Evolutionary conservation across 257 asterid genomes (phyloP).

Genomic region (Oldenlandia corymbosa): DNA sequence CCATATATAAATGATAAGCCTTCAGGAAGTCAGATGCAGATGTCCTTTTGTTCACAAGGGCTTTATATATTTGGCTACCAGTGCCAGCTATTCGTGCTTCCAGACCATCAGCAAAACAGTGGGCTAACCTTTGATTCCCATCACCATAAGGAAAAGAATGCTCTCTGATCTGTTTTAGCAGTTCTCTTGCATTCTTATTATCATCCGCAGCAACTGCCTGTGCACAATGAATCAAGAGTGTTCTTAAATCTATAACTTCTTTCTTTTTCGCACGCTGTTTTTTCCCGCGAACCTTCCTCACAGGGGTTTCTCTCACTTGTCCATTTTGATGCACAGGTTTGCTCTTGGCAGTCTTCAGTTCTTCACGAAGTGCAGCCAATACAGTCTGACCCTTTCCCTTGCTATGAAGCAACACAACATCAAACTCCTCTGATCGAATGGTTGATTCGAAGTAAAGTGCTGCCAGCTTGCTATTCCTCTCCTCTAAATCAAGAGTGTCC

Average conservation of each 20-base stretch:
- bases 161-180: conserved; percentile 19
- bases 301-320: background rate
- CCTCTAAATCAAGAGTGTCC: conserved; percentile 10
- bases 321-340: conserved; percentile 11
- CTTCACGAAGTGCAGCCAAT: conserved; percentile 11
- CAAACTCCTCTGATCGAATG: conserved; percentile 21
- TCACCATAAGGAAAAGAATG: conserved; percentile 23
- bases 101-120: conserved; percentile 19
- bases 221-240: conserved; percentile 21
- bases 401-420: conserved; percentile 21
- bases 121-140: conserved; percentile 20
- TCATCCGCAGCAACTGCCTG: conserved; percentile 28
- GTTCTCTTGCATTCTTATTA: conserved; percentile 1
- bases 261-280: background rate
- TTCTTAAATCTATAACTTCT: conserved; percentile 18
- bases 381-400: conserved; percentile 14
- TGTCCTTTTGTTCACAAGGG: conserved; percentile 16
- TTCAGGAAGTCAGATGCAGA: conserved; percentile 21
- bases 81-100: conserved; percentile 23
- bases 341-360: conserved; percentile 3
- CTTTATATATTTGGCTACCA: conserved; percentile 16
- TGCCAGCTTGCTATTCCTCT: conserved; percentile 19
- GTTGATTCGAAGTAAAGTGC: conserved; percentile 19
- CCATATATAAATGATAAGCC: conserved; percentile 21
- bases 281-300: conserved; percentile 9